Conservation (phyloP, 495 filamentous ascomycete species). For the Talaromyces proteolyticus region DNA sequence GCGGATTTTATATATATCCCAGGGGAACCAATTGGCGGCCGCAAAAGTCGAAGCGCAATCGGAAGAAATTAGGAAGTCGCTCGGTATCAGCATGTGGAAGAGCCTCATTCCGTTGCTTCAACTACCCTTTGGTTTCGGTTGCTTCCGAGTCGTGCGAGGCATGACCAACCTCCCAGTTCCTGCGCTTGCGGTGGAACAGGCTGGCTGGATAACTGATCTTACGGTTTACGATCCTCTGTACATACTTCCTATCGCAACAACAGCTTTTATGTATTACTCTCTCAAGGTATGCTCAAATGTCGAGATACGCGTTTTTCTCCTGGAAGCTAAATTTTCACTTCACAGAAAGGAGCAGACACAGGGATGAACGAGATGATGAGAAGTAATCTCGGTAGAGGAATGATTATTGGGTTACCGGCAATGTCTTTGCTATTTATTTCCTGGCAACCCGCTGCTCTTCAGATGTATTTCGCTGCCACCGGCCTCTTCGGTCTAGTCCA, state of each 20-base stretch:
- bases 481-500: constrained; percentile 53
- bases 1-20: constrained; percentile 36
- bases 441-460: constrained; percentile 61
- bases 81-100: constrained; percentile 49
- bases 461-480: constrained; percentile 63
- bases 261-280: constrained; percentile 42
- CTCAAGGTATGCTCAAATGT: constrained; percentile 51
- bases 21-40: constrained; percentile 34
- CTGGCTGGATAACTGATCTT: constrained; percentile 76
- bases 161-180: constrained; percentile 80
- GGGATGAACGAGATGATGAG: constrained; percentile 24
- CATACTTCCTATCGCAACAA: constrained; percentile 58
- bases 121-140: constrained; percentile 68
- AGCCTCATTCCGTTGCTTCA: constrained; percentile 57
- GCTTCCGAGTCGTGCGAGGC: constrained; percentile 66
- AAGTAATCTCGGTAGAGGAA: constrained; percentile 31
- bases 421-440: constrained; percentile 57
- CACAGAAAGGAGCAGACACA: constrained; percentile 48
- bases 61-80: constrained; percentile 33
- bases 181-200: constrained; percentile 59
- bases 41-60: constrained; percentile 41
- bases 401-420: constrained; percentile 54
- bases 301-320: too few species aligned
- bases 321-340: constrained; percentile 1
- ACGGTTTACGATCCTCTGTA: constrained; percentile 70